phyloP scores from a whole-genome alignment of 768 basidiomycete genomes.

The Punctularia strigosozonata region DNA sequence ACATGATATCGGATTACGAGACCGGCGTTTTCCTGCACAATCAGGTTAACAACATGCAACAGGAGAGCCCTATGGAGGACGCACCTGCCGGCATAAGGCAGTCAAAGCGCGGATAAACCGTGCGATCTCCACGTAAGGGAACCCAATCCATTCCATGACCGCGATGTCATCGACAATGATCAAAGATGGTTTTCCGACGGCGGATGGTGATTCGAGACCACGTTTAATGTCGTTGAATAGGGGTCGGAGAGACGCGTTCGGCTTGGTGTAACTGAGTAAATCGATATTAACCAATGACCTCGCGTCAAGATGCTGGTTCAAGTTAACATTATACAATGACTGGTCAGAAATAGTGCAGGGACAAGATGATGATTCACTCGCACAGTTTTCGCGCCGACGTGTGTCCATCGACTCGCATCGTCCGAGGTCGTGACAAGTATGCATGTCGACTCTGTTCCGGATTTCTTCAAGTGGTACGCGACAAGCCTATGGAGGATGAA shows the following conservation, averaged over 20 bases:
- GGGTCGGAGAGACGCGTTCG: conserved; percentile 7
- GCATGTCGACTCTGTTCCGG: conserved; percentile 18
- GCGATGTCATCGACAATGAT: conserved; percentile 66
- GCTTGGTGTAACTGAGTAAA: conserved; percentile 25
- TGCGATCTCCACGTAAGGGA: conserved; percentile 34
- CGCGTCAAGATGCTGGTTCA: conserved; percentile 19
- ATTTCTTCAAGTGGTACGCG: conserved; percentile 36
- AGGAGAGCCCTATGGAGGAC: neutral
- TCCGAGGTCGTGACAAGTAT: conserved; percentile 50
- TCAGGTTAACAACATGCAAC: neutral
- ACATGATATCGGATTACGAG: conserved; percentile 58
- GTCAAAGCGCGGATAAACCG: conserved; percentile 51
- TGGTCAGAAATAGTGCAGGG: neutral
- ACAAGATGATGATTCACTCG: conserved; percentile 12
- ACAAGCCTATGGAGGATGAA: conserved; percentile 55
- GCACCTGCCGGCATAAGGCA: conserved; percentile 43
- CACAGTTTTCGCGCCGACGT: conserved; percentile 53
- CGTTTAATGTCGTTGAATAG: conserved; percentile 9
- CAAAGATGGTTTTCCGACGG: conserved; percentile 23
- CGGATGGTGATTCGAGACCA: conserved; percentile 7
- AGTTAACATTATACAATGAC: conserved; percentile 20
- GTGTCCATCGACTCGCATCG: conserved; percentile 46
- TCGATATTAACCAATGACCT: conserved; percentile 45
- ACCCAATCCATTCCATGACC: conserved; percentile 62
- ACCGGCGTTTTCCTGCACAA: conserved; percentile 34